Evolutionary conservation across 2,329 filamentous ascomycete species (phyloP).

Genomic region (Rutstroemia sp.): DNA sequence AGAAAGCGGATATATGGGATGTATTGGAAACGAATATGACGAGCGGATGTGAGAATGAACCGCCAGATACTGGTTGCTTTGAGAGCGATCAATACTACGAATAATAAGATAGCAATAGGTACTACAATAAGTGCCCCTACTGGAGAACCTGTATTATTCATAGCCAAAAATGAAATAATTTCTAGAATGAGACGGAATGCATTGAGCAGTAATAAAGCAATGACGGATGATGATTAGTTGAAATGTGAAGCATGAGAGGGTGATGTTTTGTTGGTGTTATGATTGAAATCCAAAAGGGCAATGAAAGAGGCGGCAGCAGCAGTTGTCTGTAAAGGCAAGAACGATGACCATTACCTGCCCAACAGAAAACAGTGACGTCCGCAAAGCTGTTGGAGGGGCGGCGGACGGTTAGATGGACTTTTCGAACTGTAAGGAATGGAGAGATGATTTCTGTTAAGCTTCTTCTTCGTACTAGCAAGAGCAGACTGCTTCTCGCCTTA

Average conservation of each 20-base stretch:
- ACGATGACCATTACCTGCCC: too few species aligned
- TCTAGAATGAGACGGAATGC: constrained; percentile 13
- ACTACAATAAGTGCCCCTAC: constrained; percentile 39
- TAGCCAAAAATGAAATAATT: constrained; percentile 28
- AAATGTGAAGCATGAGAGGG: background rate
- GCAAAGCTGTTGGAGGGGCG: too few species aligned
- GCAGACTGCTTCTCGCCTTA: too few species aligned
- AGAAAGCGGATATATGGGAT: constrained; percentile 14
- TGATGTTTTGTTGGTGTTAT: background rate
- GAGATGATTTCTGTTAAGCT: too few species aligned
- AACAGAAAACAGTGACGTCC: too few species aligned
- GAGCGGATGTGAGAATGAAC: constrained; percentile 7
- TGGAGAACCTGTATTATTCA: constrained; percentile 32
- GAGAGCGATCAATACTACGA: constrained; percentile 28
- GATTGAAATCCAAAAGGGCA: too few species aligned
- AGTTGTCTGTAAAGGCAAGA: too few species aligned
- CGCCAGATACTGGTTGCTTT: constrained; percentile 23
- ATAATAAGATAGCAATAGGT: constrained; percentile 36
- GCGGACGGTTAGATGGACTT: too few species aligned
- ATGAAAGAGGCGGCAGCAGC: too few species aligned
- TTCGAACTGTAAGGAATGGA: too few species aligned
- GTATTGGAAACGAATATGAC: background rate
- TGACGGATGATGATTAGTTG: background rate
- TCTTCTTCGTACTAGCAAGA: too few species aligned
- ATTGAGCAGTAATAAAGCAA: background rate